phyloP scores from a whole-genome alignment of 2,329 filamentous ascomycete genomes.

The Colletotrichum abscissum region DNA sequence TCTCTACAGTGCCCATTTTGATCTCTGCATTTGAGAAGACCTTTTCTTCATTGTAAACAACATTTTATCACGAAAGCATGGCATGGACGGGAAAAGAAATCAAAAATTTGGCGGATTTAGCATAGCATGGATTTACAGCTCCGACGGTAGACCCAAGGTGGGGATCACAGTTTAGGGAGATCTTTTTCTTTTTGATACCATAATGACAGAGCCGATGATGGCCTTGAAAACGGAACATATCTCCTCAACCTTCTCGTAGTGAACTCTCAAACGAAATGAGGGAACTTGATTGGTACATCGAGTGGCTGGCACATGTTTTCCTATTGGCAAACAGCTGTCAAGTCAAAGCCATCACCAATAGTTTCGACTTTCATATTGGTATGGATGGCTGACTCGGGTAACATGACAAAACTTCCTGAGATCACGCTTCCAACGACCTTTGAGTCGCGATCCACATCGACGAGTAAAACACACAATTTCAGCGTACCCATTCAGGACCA shows the following conservation, averaged over 20 bases:
- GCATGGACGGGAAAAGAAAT: background rate
- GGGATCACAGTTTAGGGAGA: background rate
- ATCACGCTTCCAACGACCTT: too few relatives aligned
- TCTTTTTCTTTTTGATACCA: constrained; percentile 25
- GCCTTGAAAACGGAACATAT: background rate
- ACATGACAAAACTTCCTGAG: rapidly evolving
- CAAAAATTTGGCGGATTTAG: background rate
- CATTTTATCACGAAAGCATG: background rate
- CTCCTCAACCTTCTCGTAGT: too few relatives aligned
- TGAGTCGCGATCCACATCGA: too few relatives aligned
- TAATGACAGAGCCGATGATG: constrained; percentile 3
- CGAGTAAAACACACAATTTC: too few relatives aligned
- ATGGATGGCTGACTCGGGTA: too few relatives aligned
- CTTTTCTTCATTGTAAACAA: constrained; percentile 54
- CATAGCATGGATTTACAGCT: constrained; percentile 23
- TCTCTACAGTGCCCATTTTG: constrained; percentile 62
- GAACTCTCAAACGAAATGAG: too few relatives aligned
- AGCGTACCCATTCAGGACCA: too few relatives aligned
- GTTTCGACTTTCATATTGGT: too few relatives aligned
- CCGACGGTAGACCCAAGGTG: background rate
- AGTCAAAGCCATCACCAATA: too few relatives aligned
- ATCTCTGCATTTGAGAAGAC: constrained; percentile 83
- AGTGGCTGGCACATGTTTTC: rapidly evolving
- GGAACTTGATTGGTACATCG: rapidly evolving
- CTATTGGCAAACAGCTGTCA: too few relatives aligned